Conservation (phyloP, 768 basidiomycete species). For the Rhodotorula sphaerocarpa region DNA sequence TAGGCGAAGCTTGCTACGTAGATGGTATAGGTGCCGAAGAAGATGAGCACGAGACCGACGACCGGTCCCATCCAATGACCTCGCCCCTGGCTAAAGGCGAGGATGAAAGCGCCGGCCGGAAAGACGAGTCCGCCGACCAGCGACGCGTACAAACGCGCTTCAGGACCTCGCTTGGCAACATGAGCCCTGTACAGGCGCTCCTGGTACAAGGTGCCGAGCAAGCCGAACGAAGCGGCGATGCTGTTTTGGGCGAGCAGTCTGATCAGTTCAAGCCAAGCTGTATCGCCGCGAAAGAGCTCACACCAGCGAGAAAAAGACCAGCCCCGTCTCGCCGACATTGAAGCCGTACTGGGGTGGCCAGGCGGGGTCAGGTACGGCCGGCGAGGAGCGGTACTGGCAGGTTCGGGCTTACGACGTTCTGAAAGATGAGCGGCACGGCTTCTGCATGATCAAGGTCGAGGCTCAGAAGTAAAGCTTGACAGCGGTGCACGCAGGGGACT, state of each 20-base stretch:
- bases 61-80: constrained; percentile 44
- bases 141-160: constrained; percentile 22
- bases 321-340: constrained; percentile 17
- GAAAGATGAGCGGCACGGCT: constrained; percentile 42
- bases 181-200: constrained; percentile 18
- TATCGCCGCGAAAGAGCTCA: neutral
- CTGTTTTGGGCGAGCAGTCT: neutral
- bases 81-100: constrained; percentile 40
- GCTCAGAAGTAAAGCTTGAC: no score
- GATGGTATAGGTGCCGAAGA: constrained; percentile 32
- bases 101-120: constrained; percentile 42
- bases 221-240: constrained; percentile 24
- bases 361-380: no score
- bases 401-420: neutral
- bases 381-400: constrained; percentile 7
- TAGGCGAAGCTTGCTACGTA: constrained; percentile 36
- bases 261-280: neutral
- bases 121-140: constrained; percentile 25
- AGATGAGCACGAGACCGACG: constrained; percentile 35
- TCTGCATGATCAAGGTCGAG: constrained; percentile 41
- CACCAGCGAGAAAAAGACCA: constrained; percentile 21
- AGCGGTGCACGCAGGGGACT: no score
- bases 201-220: constrained; percentile 13
- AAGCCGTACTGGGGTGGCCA: constrained; percentile 33
- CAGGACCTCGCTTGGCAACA: constrained; percentile 23